Evolutionary conservation across 2,329 filamentous ascomycete genomes (phyloP), one percentile per base, ranked within the genome.

Genomic region (Hawksworthiomyces lignivorus): DNA sequence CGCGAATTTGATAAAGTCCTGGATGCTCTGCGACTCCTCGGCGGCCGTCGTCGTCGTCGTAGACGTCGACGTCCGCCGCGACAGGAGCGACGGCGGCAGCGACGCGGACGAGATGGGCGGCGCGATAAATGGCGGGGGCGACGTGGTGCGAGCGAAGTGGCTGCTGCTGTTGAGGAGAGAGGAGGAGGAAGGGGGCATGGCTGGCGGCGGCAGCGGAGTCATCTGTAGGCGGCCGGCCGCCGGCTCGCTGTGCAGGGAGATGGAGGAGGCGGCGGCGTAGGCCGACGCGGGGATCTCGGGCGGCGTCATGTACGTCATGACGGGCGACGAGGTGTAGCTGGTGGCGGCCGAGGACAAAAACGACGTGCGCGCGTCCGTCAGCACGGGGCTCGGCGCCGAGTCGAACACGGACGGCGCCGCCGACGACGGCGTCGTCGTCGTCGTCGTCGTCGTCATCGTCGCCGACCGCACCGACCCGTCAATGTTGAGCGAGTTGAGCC

Each of bases 1-100:
- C 18, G 39, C 41, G 29, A 49, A 49, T 11, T 37, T 42, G 39
- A 51, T 48, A 26, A 51, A 46, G 24, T 51, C 46, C 27, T 47
- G 48, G 20, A 50, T 47, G 39, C 47, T 46, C 39, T 42, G 43
- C 4, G 35, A 34, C 12, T 42, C 21, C 17, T 28, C 15, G 8
- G 18, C 31, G 27, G 20, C 24, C 24, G 24, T 26, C 12, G 8
- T 26, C 34, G 17, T 24, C 22, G 18, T 15, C 3, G 26, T 8
- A 7, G 36, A 26, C n/a, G 36, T n/a, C 14, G 24, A 7, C 12
- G 36, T 18, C 28, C 14, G 14, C 11, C 19, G 18, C 12, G 36
- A 29, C 28, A 39, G 19, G 9, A 20, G 26, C 1, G 38, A 30
- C 5, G 45, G 33, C 14, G 45, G 45, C 12, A 40, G 36, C 24